A percentile compares a stretch with the other conserved stretches of the same genome.
These are phyloP conservation scores for Limonium bicolor DNA, from an alignment of 148 eudicot genomes.

Conservation along the genomic window DNA sequence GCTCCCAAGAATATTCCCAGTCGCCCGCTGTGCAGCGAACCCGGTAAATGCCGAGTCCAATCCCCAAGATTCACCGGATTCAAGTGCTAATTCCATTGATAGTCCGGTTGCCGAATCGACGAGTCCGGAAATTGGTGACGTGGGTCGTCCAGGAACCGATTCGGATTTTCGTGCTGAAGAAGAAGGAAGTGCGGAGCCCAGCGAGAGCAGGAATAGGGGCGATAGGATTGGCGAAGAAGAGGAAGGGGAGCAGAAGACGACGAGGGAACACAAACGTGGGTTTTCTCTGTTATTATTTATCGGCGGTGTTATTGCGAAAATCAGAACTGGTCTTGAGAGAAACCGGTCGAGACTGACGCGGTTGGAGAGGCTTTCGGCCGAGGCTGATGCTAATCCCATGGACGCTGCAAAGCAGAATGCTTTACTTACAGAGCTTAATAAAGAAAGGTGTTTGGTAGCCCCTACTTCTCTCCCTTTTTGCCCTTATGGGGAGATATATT, in stretches of 20 bases:
- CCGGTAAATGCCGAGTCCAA: constrained; percentile 11
- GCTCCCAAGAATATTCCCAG: constrained; percentile 7
- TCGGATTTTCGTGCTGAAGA: constrained; percentile 1
- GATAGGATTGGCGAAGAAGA: constrained; percentile 7
- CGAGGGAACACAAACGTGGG: constrained; percentile 1
- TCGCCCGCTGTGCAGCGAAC: constrained; percentile 18
- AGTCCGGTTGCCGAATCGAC: constrained; percentile 6
- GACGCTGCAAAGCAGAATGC: constrained; percentile 63
- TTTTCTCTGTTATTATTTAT: constrained; percentile 48
- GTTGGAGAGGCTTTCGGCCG: constrained; percentile 41
- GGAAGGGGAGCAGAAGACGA: constrained; percentile 11
- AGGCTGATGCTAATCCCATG: constrained; percentile 75
- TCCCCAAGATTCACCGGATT: constrained; percentile 13
- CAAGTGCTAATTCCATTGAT: neutral
- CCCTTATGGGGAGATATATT: neutral
- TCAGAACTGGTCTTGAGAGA: constrained; percentile 32
- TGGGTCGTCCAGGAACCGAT: constrained; percentile 1
- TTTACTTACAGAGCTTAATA: constrained; percentile 71
- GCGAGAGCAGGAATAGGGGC: neutral
- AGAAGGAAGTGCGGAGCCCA: neutral
- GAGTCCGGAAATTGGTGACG: neutral
- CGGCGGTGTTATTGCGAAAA: constrained; percentile 37
- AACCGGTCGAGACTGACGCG: constrained; percentile 40
- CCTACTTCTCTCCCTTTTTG: neutral
- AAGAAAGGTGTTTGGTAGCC: constrained; percentile 67